Percentiles rank a stretch among this genome's conserved stretches.
These are phyloP conservation scores for Globisporangium yorkense DNA, from an alignment of 352 stramenopile genomes.

Conservation along the genomic window DNA sequence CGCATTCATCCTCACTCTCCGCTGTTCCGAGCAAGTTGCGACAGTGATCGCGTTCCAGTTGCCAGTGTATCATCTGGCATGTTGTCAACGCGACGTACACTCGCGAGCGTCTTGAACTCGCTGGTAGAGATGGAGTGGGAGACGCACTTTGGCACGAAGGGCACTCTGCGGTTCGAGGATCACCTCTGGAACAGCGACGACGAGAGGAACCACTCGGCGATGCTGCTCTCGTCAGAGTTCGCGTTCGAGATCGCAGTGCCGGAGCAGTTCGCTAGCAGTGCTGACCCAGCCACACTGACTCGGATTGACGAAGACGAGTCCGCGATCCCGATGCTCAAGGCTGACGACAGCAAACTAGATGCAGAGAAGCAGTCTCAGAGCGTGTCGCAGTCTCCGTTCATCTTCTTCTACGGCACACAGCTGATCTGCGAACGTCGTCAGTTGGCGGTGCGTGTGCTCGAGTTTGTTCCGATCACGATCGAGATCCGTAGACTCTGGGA, in stretches of 20 bases:
- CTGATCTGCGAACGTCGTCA: neutral
- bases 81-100: neutral
- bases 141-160: slow-evolving; percentile 43
- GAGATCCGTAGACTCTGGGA: slow-evolving; percentile 2
- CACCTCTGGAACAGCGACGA: slow-evolving; percentile 7
- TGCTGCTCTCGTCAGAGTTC: slow-evolving; percentile 23
- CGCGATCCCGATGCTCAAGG: slow-evolving; percentile 5
- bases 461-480: slow-evolving; percentile 10
- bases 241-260: slow-evolving; percentile 22
- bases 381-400: slow-evolving; percentile 8
- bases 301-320: neutral
- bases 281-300: neutral
- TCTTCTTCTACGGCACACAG: slow-evolving; percentile 10
- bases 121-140: slow-evolving; percentile 46
- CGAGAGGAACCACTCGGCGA: neutral
- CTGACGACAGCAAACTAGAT: neutral
- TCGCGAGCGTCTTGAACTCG: slow-evolving; percentile 28
- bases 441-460: slow-evolving; percentile 7
- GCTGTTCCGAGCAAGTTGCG: neutral
- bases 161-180: slow-evolving; percentile 16
- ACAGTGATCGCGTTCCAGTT: neutral
- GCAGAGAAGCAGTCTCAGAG: neutral
- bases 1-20: slow-evolving; percentile 8
- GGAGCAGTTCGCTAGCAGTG: neutral
- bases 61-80: neutral